Conservation (phyloP, 768 basidiomycete genomes). For the Suillus americanus region DNA sequence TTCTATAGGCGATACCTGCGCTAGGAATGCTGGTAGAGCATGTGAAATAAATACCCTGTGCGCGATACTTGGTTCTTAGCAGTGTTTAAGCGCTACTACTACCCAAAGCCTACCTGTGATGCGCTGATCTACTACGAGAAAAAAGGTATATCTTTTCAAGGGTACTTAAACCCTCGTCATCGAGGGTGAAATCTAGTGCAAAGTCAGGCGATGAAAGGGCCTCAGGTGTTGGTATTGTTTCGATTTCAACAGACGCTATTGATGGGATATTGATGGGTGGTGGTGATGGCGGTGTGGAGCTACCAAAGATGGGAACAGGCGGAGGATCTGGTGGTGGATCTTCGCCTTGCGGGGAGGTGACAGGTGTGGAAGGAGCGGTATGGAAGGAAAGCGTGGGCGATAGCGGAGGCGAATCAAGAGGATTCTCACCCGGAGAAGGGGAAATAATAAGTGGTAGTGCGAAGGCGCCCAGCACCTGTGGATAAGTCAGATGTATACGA, state of each 20-base stretch:
- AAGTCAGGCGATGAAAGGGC: slow-evolving; percentile 28
- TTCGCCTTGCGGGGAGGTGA: slow-evolving; percentile 41
- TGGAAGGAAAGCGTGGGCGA: slow-evolving; percentile 43
- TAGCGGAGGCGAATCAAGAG: slow-evolving; percentile 35
- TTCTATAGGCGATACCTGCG: slow-evolving; percentile 78
- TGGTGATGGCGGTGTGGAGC: slow-evolving; percentile 25
- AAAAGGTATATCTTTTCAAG: slow-evolving; percentile 94
- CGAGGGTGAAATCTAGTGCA: slow-evolving; percentile 45
- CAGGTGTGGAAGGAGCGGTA: slow-evolving; percentile 49
- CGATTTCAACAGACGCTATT: slow-evolving; percentile 27
- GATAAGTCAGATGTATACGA: slow-evolving; percentile 33
- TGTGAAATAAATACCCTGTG: slow-evolving; percentile 79
- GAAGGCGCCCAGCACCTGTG: slow-evolving; percentile 32
- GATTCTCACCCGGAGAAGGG: slow-evolving; percentile 35
- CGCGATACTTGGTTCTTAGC: background rate
- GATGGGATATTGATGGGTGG: slow-evolving; percentile 23
- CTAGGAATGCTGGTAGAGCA: slow-evolving; percentile 75
- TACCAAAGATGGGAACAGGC: slow-evolving; percentile 17
- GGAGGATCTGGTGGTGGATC: slow-evolving; percentile 25
- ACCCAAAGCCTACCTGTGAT: slow-evolving; percentile 45
- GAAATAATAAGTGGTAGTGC: slow-evolving; percentile 32
- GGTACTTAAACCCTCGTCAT: slow-evolving; percentile 79
- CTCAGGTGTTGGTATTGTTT: slow-evolving; percentile 27
- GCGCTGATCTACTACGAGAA: slow-evolving; percentile 69
- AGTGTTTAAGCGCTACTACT: slow-evolving; percentile 20